Conservation (phyloP, 768 basidiomycete species). For the Suillus hirtellus region DNA sequence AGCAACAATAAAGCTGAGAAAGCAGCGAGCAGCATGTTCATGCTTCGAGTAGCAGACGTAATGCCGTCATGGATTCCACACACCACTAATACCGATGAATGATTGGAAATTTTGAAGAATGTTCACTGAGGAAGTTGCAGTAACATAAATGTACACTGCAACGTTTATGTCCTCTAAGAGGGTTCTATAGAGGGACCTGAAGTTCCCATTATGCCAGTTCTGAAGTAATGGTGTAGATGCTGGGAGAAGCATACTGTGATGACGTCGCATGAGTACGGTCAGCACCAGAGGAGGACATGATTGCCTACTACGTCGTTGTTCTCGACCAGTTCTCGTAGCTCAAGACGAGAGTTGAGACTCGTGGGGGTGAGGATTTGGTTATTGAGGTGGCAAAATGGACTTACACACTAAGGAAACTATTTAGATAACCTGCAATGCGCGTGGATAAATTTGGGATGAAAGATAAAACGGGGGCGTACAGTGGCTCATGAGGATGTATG, state of each 20-base stretch:
- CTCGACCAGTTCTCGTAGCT: conserved; percentile 29
- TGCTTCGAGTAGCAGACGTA: too few relatives aligned
- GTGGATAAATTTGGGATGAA: background rate
- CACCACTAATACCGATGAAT: too few relatives aligned
- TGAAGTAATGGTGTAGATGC: conserved; percentile 18
- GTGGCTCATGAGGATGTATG: conserved; percentile 40
- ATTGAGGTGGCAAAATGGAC: conserved; percentile 4
- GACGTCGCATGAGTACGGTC: background rate
- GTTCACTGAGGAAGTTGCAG: too few relatives aligned
- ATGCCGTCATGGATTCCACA: too few relatives aligned
- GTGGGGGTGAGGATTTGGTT: background rate
- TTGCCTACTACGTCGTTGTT: conserved; percentile 27
- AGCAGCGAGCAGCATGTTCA: too few relatives aligned
- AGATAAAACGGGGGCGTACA: conserved; percentile 22
- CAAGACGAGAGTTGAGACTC: conserved; percentile 31
- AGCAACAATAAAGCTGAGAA: too few relatives aligned
- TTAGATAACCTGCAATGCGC: conserved; percentile 33
- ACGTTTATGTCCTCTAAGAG: background rate
- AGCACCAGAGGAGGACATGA: background rate
- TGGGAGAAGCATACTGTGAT: conserved; percentile 25
- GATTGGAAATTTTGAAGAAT: too few relatives aligned
- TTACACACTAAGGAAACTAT: conserved; percentile 40
- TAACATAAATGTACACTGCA: conserved; percentile 5
- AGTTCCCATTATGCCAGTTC: background rate
- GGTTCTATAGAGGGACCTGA: background rate